Evolutionary conservation across 495 filamentous ascomycete species (phyloP).

Genomic region (Penicillium atrosanguineum): DNA sequence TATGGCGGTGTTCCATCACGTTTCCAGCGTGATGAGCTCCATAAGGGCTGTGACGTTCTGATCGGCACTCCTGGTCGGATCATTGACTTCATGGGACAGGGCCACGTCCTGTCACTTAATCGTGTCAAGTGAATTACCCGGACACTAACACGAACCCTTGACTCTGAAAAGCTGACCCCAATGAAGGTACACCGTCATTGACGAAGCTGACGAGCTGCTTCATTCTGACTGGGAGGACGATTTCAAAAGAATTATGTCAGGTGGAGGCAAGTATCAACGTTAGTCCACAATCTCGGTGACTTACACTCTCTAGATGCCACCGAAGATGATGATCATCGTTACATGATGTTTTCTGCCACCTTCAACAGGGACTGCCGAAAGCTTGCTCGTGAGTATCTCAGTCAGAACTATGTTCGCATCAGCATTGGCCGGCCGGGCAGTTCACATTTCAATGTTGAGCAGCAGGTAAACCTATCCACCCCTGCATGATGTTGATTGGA

Average conservation of each 20-base stretch:
- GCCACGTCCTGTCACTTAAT: constrained; percentile 63
- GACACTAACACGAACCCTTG: background rate
- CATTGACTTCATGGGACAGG: constrained; percentile 72
- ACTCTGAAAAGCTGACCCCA: constrained; percentile 2
- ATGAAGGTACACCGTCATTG: constrained; percentile 74
- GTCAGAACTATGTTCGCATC: constrained; percentile 69
- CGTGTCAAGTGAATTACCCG: constrained; percentile 62
- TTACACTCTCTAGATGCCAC: constrained; percentile 53
- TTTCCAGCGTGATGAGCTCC: constrained; percentile 68
- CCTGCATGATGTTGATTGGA: background rate
- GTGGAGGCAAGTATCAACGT: constrained; percentile 58
- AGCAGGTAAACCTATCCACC: constrained; percentile 43
- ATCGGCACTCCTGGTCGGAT: constrained; percentile 87
- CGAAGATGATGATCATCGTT: constrained; percentile 76
- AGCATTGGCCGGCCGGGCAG: constrained; percentile 82
- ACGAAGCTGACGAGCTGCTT: constrained; percentile 94
- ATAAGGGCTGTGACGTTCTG: constrained; percentile 83
- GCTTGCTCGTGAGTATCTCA: constrained; percentile 71
- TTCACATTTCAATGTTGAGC: constrained; percentile 74
- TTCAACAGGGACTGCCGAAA: constrained; percentile 76
- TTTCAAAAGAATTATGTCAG: constrained; percentile 67
- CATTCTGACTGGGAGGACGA: constrained; percentile 69
- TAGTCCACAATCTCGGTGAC: background rate
- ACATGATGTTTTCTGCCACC: constrained; percentile 93
- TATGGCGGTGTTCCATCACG: constrained; percentile 77